These are phyloP conservation scores for Dioscorea dumetorum DNA, from an alignment of 106 monocot species.

Conservation along the genomic window DNA sequence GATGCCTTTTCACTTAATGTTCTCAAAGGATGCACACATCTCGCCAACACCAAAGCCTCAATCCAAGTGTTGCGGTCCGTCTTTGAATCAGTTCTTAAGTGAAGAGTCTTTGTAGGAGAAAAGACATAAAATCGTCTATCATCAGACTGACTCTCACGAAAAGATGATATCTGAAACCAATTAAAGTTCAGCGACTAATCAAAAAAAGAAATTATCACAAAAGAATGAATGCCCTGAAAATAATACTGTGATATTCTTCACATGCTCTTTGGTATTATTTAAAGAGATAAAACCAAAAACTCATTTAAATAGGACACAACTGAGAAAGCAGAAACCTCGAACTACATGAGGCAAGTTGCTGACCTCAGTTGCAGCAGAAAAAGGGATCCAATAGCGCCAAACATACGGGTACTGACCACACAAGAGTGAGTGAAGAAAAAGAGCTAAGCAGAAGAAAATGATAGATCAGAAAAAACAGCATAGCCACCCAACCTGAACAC, in stretches of 20 bases:
- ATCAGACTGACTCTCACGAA: conserved; percentile 84
- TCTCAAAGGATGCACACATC: conserved; percentile 29
- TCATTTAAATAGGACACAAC: too few relatives aligned
- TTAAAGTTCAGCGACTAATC: background rate
- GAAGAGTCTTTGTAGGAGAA: conserved; percentile 81
- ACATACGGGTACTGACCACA: too few relatives aligned
- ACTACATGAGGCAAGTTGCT: too few relatives aligned
- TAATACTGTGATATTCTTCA: background rate
- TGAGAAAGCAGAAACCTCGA: too few relatives aligned
- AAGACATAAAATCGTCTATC: conserved; percentile 77
- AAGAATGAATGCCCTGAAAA: background rate
- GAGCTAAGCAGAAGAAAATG: background rate
- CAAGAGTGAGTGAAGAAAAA: background rate
- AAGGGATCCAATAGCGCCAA: too few relatives aligned
- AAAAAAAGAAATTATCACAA: background rate
- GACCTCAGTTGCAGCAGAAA: too few relatives aligned
- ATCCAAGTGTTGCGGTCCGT: conserved; percentile 83
- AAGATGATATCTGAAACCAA: conserved; percentile 50
- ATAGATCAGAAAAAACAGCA: background rate
- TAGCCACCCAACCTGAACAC: background rate
- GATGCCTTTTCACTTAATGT: conserved; percentile 14
- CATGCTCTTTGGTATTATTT: background rate
- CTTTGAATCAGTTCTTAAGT: conserved; percentile 60
- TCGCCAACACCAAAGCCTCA: conserved; percentile 69
- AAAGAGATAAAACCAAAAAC: background rate